Evolutionary conservation across 2,329 filamentous ascomycete genomes (phyloP), one percentile per base, ranked within the genome.

Genomic region (Diplodia scrobiculata): DNA sequence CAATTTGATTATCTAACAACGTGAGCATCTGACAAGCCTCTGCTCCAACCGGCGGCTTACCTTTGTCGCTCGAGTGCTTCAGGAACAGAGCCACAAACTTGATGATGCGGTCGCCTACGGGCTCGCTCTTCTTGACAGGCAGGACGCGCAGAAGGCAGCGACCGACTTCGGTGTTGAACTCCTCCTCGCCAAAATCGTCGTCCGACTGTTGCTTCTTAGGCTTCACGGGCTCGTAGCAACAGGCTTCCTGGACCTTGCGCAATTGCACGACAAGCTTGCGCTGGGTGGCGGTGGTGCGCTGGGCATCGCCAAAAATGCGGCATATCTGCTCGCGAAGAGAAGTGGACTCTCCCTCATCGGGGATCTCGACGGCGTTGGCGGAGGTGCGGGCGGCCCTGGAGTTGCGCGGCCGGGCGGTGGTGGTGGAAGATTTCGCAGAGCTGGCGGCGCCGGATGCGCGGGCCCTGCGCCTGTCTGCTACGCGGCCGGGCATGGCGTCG

Each of bases 21-120:
- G 54, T 66, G 47, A 66, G 45, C 47, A 45, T 19, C 27, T 3
- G 10, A 1, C 7, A 7, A 45, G 10, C 7, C 5, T 19, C 3
- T 25, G 19, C 21, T 11, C 5, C n/a, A 5, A 13, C 1, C 6
- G 45, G 9, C 5, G 19, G 62, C 71, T n/a, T 73, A 82, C 84
- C 84, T 74, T 87, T 88, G 67, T 87, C 84, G 17, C 80, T 81
- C 1, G 86, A 83, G 73, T 92, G 86, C 69, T 88, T 88, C 72
- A 99, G 79, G 77, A 96, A 99, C 48, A 92, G 82, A n/a, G 91
- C 92, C 68, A 96, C 80, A 75, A 99, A 99, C 53, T 91, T 87
- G 67, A 98, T 86, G 17, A 90, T 85, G 72, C 91, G 88, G 76
- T 98, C 94, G 27, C 92, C 95, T 1, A 91, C 93, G 14, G 86